Evolutionary conservation across 176 grass and related monocot species (phyloP), one percentile per base, ranked within the genome.

Genomic region (Thalia dealbata): DNA sequence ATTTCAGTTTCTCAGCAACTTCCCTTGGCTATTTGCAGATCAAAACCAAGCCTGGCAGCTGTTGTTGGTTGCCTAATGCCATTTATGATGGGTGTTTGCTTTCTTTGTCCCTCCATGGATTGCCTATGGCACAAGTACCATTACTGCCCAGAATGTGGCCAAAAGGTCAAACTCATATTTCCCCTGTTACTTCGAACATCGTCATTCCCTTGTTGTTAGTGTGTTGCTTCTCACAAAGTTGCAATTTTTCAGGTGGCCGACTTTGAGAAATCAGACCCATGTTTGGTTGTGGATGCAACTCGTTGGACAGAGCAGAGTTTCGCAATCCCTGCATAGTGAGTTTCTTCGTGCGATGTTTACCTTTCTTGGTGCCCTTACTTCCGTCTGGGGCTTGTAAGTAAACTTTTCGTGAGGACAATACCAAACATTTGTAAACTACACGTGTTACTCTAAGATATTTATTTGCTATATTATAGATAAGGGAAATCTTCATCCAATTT

Each of bases 111-210:
- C 23, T 86, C 85, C 28, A 93, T 88, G 87, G 90, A 93, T 59
- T 93, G 95, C 76, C 89, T 99, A 42, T 93, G 90, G 95, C 90
- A 99, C 75, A 99, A 99, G 50, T 86, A 91, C 46, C 95, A 99
- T 56, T 91, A 88, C 65, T 95, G 90, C 83, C 90, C 95, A 28
- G 86, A 79, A 76, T 99, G 95, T 7, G 81, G 85, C 8, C 81
- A 91, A 81, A 88, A 88, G 90, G 95, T 91, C 64, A 27, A 35
- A 16, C 23, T 64, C n/a, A 26, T 30, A 9, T 71, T 35, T 66
- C 50, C 32, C 72, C 69, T 14, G 42, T 32, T 0, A 16, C 24
- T 3, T 3, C 14, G 19, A 23, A 43, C 32, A 73, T 42, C 16
- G 64, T 18, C 69, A 24, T 41, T 8, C 14, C 21, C 4, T 43